Conservation (phyloP, 768 basidiomycete species). For the Suillus spraguei region DNA sequence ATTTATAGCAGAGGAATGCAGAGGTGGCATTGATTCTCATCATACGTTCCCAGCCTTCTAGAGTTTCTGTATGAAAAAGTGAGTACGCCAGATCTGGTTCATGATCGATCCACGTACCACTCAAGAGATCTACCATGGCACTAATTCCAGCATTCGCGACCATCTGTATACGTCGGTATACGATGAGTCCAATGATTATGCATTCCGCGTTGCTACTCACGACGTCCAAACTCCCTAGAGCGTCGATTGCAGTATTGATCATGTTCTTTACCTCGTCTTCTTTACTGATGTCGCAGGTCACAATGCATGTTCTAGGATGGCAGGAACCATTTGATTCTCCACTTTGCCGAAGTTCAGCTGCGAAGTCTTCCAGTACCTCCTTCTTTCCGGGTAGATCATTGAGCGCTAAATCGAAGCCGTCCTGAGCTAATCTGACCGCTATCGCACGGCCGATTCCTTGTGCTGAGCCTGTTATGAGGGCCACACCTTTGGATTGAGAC, state of each 20-base stretch:
- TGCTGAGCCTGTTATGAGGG: constrained; percentile 39
- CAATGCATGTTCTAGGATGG: constrained; percentile 21
- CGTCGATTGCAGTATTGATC: constrained; percentile 31
- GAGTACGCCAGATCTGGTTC: not conserved
- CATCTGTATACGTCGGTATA: constrained; percentile 19
- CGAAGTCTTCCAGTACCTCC: constrained; percentile 30
- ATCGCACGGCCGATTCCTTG: constrained; percentile 33
- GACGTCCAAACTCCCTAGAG: constrained; percentile 49
- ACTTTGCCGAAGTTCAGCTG: constrained; percentile 28
- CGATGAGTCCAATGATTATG: not conserved
- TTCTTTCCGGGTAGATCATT: constrained; percentile 33
- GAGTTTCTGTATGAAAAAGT: constrained; percentile 2
- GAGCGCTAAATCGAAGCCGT: constrained; percentile 34
- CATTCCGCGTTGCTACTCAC: constrained; percentile 30
- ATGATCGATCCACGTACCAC: not conserved
- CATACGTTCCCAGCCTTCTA: constrained; percentile 29
- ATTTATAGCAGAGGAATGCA: constrained; percentile 42
- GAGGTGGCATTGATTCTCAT: constrained; percentile 36
- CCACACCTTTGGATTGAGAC: constrained; percentile 31
- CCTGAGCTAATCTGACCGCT: constrained; percentile 35
- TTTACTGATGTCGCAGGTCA: constrained; percentile 41
- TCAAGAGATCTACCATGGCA: constrained; percentile 11
- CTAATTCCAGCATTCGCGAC: constrained; percentile 29
- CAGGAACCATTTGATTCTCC: constrained; percentile 20
- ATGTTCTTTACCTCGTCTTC: constrained; percentile 46